Evolutionary conservation across 2,329 filamentous ascomycete species (phyloP).

Genomic region (Aspergillus caelatus): DNA sequence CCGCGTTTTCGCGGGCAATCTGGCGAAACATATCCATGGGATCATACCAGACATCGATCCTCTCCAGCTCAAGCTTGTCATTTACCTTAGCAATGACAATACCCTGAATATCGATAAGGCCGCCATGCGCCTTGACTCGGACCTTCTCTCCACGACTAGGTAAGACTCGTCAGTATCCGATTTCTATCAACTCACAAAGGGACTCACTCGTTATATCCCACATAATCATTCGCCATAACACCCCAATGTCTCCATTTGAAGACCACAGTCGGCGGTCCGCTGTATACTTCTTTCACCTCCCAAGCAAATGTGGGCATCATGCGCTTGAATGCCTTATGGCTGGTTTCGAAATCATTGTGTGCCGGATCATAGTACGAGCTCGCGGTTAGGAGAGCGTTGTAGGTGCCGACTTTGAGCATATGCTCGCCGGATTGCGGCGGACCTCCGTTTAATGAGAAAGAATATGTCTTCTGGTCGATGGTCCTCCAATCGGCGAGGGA

Average conservation of each 20-base stretch:
- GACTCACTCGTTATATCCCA: constrained; percentile 64
- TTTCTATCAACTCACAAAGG: neutral
- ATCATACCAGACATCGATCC: constrained; percentile 67
- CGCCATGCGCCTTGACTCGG: constrained; percentile 62
- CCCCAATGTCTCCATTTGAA: constrained; percentile 73
- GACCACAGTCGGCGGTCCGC: constrained; percentile 62
- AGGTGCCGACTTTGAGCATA: constrained; percentile 70
- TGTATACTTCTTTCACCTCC: constrained; percentile 71
- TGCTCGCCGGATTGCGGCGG: constrained; percentile 60
- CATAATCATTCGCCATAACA: constrained; percentile 67
- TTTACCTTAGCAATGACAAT: constrained; percentile 65
- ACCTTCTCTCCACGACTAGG: constrained; percentile 64
- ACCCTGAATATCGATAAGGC: constrained; percentile 65
- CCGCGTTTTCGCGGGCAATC: constrained; percentile 46
- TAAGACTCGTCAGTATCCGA: neutral
- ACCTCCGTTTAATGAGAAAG: constrained; percentile 66
- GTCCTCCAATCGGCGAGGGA: constrained; percentile 66
- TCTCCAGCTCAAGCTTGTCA: constrained; percentile 60
- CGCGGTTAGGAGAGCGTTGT: constrained; percentile 67
- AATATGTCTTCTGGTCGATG: constrained; percentile 62
- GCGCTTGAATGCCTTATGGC: constrained; percentile 71
- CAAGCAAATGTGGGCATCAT: constrained; percentile 75
- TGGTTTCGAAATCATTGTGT: constrained; percentile 63
- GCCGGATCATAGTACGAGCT: constrained; percentile 67
- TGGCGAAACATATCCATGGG: constrained; percentile 69